Evolutionary conservation across 805 yeast species (phyloP), one percentile per base, ranked within the genome.

Genomic region (Wilhelminamyces savonicus): DNA sequence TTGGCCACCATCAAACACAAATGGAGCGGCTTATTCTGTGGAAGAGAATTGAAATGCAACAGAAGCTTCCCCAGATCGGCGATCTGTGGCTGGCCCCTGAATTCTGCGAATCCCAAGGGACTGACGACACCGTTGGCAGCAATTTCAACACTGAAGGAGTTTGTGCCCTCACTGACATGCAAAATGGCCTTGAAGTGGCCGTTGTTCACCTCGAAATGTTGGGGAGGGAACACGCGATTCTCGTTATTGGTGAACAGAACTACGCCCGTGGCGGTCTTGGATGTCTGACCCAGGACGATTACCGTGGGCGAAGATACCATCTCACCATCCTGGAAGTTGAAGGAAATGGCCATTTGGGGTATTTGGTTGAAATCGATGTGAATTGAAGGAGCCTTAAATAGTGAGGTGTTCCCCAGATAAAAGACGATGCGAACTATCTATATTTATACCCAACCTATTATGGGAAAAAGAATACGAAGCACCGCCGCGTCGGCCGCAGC

Each of bases 11-110:
- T 50, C 7, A 87, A 50, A 48, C 92, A 86, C 28, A 88, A 54
- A 52, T 88, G 92, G n/a, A 88, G 58, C 1, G 92, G 92, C 27
- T 82, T 82, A 43, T 82, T 76, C 31, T 75, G 71, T 3, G 62
- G 44, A 16, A 82, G 46, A 0, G 86, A 87, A 1, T 62, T 51
- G 48, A 37, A 57, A 17, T 23, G 31, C 7, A 64, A 42, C 3
- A 37, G 33, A 21, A 63, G 37, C 10, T 19, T 17, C 4, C 47
- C 56, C 1, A 29, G 22, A 18, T 63, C 69, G 6, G 43, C 36
- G 3, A 46, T 36, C 1, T 33, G 17, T 4, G 50, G 49, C 4
- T 30, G 12, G 7, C 26, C 29, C 2, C 41, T 17, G 28, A 37
- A 46, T 7, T 40, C 41, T 1, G 53, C 43, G 22, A 44, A 48